phyloP scores from a whole-genome alignment of 305 asterid genomes.

The Ilex paraguariensis region DNA sequence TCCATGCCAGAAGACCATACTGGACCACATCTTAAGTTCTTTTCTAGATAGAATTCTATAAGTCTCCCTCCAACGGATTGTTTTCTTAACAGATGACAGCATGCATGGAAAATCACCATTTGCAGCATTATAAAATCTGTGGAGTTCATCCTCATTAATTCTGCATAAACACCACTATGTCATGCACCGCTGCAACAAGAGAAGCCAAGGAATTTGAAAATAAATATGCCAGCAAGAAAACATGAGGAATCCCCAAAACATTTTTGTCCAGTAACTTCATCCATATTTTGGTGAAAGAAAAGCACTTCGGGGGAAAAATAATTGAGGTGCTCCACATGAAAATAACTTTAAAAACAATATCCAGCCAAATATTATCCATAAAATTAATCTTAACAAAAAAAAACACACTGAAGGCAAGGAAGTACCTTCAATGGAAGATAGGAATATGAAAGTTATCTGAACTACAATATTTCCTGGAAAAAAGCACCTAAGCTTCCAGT shows the following conservation, averaged over 20 bases:
- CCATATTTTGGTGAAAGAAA: too few species aligned
- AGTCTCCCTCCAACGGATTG: constrained; percentile 86
- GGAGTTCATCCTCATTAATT: constrained; percentile 60
- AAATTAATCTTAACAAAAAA: too few species aligned
- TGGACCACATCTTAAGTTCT: constrained; percentile 91
- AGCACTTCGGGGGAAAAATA: too few species aligned
- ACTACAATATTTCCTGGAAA: too few species aligned
- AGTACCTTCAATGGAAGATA: too few species aligned
- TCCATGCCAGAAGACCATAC: constrained; percentile 94
- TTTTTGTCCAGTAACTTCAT: too few species aligned
- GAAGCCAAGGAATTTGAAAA: constrained; percentile 10
- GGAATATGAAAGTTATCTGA: too few species aligned
- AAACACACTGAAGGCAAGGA: too few species aligned
- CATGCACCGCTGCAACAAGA: constrained; percentile 27
- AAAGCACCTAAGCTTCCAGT: too few species aligned
- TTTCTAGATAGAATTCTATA: constrained; percentile 69
- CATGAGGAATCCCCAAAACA: not conserved
- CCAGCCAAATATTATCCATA: too few species aligned
- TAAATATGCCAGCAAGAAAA: not conserved
- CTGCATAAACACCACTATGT: constrained; percentile 44
- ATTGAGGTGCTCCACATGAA: too few species aligned
- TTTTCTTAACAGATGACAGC: constrained; percentile 65
- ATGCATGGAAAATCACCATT: constrained; percentile 56
- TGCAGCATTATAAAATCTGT: constrained; percentile 66
- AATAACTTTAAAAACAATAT: too few species aligned